A percentile compares a stretch with the other conserved stretches of the same genome.
Conservation (phyloP, 2,329 filamentous ascomycete species). For the Drechslerella coelobrocha region DNA sequence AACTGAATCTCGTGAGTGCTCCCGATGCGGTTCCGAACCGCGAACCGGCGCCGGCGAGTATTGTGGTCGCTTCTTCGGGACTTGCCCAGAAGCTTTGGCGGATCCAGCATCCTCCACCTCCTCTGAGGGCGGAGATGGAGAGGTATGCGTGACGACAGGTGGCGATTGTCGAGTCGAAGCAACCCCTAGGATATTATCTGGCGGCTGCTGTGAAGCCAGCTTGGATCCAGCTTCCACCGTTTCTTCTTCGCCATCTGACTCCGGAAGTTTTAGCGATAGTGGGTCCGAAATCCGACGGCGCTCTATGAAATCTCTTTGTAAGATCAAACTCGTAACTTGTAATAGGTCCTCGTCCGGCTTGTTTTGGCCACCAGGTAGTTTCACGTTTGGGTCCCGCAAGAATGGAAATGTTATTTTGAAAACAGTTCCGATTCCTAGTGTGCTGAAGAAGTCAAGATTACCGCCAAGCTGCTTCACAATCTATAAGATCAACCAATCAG, state of each 20-base stretch:
- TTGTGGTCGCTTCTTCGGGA: constrained; percentile 33
- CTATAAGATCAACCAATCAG: constrained; percentile 20
- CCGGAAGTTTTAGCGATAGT: constrained; percentile 34
- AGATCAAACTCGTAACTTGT: constrained; percentile 38
- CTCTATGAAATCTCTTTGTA: constrained; percentile 42
- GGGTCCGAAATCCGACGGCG: constrained; percentile 41
- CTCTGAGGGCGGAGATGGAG: constrained; percentile 18
- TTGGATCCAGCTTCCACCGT: background rate
- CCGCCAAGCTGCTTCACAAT: constrained; percentile 48
- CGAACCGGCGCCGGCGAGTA: constrained; percentile 33
- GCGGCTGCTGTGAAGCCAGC: no score
- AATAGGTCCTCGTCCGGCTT: constrained; percentile 36
- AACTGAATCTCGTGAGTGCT: constrained; percentile 37
- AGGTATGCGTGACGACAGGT: constrained; percentile 21
- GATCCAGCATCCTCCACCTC: background rate
- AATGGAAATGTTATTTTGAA: constrained; percentile 49
- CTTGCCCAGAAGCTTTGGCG: background rate
- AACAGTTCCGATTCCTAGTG: constrained; percentile 39
- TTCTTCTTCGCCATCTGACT: constrained; percentile 46
- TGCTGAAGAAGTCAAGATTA: constrained; percentile 44
- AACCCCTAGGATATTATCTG: background rate
- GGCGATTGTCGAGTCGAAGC: background rate
- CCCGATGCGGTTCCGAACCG: constrained; percentile 21
- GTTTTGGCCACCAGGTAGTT: constrained; percentile 16
- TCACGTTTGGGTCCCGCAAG: constrained; percentile 19